Percentiles rank a stretch among this genome's conserved stretches.
Evolutionary conservation across 2,329 filamentous ascomycete genomes (phyloP).

Genomic region (Blumeria hordei): DNA sequence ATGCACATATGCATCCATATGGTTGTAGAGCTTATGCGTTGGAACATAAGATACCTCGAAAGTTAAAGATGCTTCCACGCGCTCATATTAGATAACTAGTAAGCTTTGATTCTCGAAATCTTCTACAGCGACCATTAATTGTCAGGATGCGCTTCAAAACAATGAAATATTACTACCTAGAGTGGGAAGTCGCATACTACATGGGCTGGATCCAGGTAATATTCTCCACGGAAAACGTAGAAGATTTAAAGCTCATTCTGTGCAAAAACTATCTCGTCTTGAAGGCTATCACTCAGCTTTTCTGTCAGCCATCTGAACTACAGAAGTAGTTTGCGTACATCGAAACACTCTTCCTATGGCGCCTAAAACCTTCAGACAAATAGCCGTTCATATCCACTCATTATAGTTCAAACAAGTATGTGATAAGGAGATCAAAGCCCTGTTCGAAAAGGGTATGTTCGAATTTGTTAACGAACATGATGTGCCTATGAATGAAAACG

Average conservation of each 20-base stretch:
- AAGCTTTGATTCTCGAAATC: too few relatives aligned
- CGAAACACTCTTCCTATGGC: background rate
- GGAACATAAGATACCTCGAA: too few relatives aligned
- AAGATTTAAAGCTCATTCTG: background rate
- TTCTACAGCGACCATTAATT: too few relatives aligned
- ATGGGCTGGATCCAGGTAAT: background rate
- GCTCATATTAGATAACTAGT: too few relatives aligned
- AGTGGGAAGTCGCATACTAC: background rate
- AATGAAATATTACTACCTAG: too few relatives aligned
- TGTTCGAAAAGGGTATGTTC: background rate
- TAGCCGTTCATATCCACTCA: background rate
- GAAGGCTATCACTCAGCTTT: background rate
- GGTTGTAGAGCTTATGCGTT: background rate
- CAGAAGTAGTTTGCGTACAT: background rate
- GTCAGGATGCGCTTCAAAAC: too few relatives aligned
- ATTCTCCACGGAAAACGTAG: background rate
- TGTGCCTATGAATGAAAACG: background rate
- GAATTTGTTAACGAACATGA: background rate
- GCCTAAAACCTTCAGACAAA: background rate
- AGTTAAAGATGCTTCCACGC: too few relatives aligned
- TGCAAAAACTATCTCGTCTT: background rate
- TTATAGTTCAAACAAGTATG: background rate
- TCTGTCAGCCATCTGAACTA: background rate
- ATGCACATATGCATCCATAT: background rate
- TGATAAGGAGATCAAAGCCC: background rate